Evolutionary conservation across 495 filamentous ascomycete species (phyloP).

Genomic region (Oleoguttula mirabilis): DNA sequence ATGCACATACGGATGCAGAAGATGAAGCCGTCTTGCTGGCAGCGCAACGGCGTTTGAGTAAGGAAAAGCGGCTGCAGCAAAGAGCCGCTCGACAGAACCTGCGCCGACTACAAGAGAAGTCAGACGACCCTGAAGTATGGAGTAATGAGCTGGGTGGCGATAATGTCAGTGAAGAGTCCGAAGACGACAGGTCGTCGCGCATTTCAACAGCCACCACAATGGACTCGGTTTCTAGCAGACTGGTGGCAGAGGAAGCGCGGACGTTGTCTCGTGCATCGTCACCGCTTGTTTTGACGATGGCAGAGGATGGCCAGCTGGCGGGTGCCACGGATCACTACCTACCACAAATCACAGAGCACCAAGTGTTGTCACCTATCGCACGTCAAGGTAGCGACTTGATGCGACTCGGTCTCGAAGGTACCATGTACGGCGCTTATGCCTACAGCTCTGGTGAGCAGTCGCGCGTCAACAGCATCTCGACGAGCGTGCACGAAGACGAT

Average conservation of each 20-base stretch:
- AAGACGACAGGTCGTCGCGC: constrained; percentile 19
- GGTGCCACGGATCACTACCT: not conserved
- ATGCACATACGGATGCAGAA: constrained; percentile 35
- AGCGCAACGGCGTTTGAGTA: constrained; percentile 23
- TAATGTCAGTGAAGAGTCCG: constrained; percentile 17
- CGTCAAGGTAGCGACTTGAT: constrained; percentile 28
- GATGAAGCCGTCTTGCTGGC: constrained; percentile 40
- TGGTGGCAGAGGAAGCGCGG: constrained; percentile 1
- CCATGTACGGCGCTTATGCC: constrained; percentile 58
- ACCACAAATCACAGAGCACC: constrained; percentile 5
- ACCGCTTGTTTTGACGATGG: constrained; percentile 11
- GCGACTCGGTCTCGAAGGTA: constrained; percentile 53
- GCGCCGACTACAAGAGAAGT: not conserved
- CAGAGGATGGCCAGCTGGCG: constrained; percentile 1
- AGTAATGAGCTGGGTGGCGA: constrained; percentile 65
- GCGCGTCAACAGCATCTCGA: constrained; percentile 38
- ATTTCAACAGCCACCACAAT: constrained; percentile 14
- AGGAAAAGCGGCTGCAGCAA: constrained; percentile 17
- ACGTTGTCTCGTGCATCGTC: constrained; percentile 6
- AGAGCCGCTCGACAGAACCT: constrained; percentile 12
- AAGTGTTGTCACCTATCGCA: constrained; percentile 2
- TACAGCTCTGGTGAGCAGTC: constrained; percentile 4
- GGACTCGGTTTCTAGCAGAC: constrained; percentile 2
- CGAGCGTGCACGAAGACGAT: not conserved
- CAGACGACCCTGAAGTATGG: constrained; percentile 39